Conservation (phyloP, 768 basidiomycete genomes). For the Crassisporium funariophilum region DNA sequence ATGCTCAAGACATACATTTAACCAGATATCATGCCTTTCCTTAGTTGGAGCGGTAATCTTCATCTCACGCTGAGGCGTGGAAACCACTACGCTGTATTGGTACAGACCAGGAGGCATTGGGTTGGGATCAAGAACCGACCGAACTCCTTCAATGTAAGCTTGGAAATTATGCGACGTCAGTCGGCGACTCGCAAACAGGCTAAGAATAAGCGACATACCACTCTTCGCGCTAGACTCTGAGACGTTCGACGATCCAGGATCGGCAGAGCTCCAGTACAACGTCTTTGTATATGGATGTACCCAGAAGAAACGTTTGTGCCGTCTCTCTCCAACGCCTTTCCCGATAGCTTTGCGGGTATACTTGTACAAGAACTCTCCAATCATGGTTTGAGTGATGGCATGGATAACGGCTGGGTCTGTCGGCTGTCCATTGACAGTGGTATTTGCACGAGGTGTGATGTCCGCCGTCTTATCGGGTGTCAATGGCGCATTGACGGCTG, state of each 20-base stretch:
- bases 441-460: conserved; percentile 40
- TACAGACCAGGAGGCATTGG: conserved; percentile 93
- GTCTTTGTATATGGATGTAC: conserved; percentile 99
- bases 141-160: conserved; percentile 94
- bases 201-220: conserved; percentile 58
- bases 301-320: conserved; percentile 98
- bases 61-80: conserved; percentile 94
- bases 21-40: conserved; percentile 97
- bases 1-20: conserved; percentile 72
- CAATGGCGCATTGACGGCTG: conserved; percentile 35
- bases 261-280: conserved; percentile 93
- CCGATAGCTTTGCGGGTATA: conserved; percentile 90
- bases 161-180: conserved; percentile 16
- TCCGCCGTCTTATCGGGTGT: conserved; percentile 51
- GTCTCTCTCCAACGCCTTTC: conserved; percentile 85
- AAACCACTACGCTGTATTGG: conserved; percentile 90
- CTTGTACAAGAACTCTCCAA: conserved; percentile 98
- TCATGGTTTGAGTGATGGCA: conserved; percentile 99
- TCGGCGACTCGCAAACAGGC: conserved; percentile 1
- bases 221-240: conserved; percentile 95
- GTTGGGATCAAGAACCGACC: conserved; percentile 91
- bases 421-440: conserved; percentile 42
- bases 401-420: conserved; percentile 94
- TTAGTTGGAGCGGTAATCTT: conserved; percentile 97
- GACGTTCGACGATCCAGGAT: conserved; percentile 87